phyloP scores from a whole-genome alignment of 1,284 basidiomycete species.

The Xerocomus tenax region DNA sequence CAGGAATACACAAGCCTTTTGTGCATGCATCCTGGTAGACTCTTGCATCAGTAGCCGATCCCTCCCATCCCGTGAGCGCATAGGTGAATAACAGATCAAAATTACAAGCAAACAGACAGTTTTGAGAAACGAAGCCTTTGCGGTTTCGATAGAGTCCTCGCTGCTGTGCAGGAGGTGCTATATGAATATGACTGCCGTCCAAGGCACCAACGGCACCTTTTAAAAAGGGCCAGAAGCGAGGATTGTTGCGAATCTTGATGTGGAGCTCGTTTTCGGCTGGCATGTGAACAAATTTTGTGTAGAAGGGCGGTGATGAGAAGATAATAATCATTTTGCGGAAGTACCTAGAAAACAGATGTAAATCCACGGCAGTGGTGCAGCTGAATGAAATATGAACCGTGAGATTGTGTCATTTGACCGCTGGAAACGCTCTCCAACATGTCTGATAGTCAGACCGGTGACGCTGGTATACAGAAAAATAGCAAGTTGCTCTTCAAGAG shows the following conservation, averaged over 20 bases:
- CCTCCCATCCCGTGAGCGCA: not conserved
- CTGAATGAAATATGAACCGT: not conserved
- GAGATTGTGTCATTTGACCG: constrained; percentile 15
- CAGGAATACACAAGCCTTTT: not conserved
- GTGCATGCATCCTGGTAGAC: not conserved
- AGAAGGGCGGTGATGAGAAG: not conserved
- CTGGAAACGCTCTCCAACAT: constrained; percentile 19
- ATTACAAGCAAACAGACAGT: not conserved
- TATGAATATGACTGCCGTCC: not conserved
- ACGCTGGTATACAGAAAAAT: constrained; percentile 17
- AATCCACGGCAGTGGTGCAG: no score
- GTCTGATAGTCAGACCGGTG: constrained; percentile 8
- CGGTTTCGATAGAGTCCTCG: not conserved
- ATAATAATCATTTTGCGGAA: not conserved
- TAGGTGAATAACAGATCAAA: constrained; percentile 3
- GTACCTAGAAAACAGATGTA: not conserved
- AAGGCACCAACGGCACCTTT: no score
- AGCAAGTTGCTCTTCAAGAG: constrained; percentile 10
- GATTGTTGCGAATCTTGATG: not conserved
- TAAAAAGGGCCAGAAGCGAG: not conserved
- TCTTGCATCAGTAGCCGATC: not conserved
- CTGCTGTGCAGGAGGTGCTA: no score
- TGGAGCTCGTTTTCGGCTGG: not conserved
- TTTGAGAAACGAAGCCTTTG: constrained; percentile 2
- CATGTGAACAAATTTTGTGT: not conserved